phyloP scores from a whole-genome alignment of 2,329 filamentous ascomycete genomes.

The Fulvia fulva region DNA sequence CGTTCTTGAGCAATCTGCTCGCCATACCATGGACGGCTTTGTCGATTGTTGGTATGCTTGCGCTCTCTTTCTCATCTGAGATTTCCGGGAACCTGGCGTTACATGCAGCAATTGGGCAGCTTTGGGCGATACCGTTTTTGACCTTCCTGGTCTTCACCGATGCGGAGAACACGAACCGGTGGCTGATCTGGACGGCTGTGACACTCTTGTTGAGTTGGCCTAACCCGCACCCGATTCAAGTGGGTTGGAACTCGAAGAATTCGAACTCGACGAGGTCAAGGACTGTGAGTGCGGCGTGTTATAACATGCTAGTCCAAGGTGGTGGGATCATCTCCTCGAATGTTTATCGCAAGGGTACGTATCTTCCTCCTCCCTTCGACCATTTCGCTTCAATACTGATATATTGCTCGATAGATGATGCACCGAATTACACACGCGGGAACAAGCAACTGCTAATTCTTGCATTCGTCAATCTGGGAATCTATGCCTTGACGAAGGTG shows the following conservation, averaged over 20 bases:
- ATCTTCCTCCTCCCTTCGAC: too few species aligned
- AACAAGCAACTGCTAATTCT: constrained; percentile 33
- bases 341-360: constrained; percentile 38
- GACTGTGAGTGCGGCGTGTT: constrained; percentile 39
- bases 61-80: constrained; percentile 48
- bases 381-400: background rate
- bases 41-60: constrained; percentile 34
- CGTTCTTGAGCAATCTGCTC: constrained; percentile 61
- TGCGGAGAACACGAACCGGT: constrained; percentile 37
- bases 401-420: constrained; percentile 44
- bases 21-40: constrained; percentile 45
- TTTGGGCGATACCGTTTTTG: constrained; percentile 39
- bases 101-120: constrained; percentile 37
- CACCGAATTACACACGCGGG: constrained; percentile 41
- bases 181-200: constrained; percentile 36
- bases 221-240: constrained; percentile 41
- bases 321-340: constrained; percentile 44
- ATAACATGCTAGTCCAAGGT: constrained; percentile 39
- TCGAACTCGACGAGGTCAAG: constrained; percentile 40
- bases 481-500: constrained; percentile 30
- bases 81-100: constrained; percentile 50
- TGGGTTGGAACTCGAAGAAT: constrained; percentile 40
- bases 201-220: constrained; percentile 39
- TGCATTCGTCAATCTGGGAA: constrained; percentile 24
- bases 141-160: constrained; percentile 27